Evolutionary conservation across 352 stramenopile species (phyloP), one percentile per base, ranked within the genome.

Genomic region (Pythium guiyangense): DNA sequence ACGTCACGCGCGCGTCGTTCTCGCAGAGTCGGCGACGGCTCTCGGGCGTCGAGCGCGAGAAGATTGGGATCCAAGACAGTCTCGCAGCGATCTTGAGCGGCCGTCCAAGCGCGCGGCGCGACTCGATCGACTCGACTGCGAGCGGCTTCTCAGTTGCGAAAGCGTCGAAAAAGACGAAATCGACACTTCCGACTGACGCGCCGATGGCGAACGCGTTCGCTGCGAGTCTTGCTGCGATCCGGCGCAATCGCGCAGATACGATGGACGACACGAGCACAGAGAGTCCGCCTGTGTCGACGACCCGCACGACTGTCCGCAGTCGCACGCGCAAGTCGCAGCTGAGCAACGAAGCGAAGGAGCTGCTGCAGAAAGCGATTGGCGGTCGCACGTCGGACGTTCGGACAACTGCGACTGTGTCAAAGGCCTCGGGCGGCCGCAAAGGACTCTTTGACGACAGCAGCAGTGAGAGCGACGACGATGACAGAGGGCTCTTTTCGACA

Each of bases 371-470:
- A 48, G 83, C 79, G 10, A 84, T 92, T 22, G 58, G 57, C 17
- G 50, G 51, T n/a, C 31, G 31, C 31, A 6, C 5, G 31, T 10
- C 31, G 10, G 31, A 37, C 31, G 31, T 1, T 37, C 31, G 31
- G 68, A 66, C 17, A 43, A 27, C 12, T 44, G 22, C 68, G 22
- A 71, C 72, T 15, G 15, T 58, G 15, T 64, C 62, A 52, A 45
- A 73, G 20, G 17, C n/a, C 22, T 11, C 22, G n/a, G 10, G 12
- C 8, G 74, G 77, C 49, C 74, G 82, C 2, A 88, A 74, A 48
- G 82, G 82, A 6, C 60, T 94, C 2, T 94, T 94, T 64, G 84
- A 94, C 60, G 84, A 90, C 37, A 94, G 82, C 51, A 84, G 69
- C 66, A 84, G 73, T 39, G 60, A 67, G 20, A 63, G 56, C 22